Evolutionary conservation across 345 rosid genomes (phyloP).

Genomic region (Garcia nutans): DNA sequence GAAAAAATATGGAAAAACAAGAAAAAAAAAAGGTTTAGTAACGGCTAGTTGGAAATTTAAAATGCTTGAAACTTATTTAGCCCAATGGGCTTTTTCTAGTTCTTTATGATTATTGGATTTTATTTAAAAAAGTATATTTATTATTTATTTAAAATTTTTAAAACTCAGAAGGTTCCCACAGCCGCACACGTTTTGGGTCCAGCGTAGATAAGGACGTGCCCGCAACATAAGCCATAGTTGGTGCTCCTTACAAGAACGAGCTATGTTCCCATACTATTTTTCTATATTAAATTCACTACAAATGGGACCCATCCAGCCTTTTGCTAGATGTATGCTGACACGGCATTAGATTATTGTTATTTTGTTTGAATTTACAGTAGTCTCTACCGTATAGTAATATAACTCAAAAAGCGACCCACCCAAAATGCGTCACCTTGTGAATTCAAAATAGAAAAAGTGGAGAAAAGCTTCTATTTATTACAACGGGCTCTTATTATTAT

Average conservation of each 20-base stretch:
- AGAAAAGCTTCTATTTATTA: background rate
- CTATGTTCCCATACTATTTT: background rate
- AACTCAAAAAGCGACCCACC: background rate
- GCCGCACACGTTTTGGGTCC: constrained; percentile 5
- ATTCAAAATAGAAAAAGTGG: background rate
- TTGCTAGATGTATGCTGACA: background rate
- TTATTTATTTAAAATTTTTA: too few relatives aligned
- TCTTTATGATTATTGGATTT: too few relatives aligned
- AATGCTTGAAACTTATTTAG: background rate
- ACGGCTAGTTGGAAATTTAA: background rate
- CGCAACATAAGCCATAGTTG: constrained; percentile 11
- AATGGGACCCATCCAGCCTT: too few relatives aligned
- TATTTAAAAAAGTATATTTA: too few relatives aligned
- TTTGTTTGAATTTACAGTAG: background rate
- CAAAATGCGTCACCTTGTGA: background rate
- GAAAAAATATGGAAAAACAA: background rate
- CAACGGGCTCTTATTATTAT: background rate
- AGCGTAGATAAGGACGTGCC: constrained; percentile 14
- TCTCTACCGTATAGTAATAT: background rate
- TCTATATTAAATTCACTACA: too few relatives aligned
- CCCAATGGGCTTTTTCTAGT: background rate
- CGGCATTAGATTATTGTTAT: background rate
- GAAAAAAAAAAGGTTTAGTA: background rate
- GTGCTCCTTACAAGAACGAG: background rate
- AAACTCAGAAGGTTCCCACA: too few relatives aligned